Conservation (phyloP, 2,329 filamentous ascomycete genomes). For the Botrytis squamosa region DNA sequence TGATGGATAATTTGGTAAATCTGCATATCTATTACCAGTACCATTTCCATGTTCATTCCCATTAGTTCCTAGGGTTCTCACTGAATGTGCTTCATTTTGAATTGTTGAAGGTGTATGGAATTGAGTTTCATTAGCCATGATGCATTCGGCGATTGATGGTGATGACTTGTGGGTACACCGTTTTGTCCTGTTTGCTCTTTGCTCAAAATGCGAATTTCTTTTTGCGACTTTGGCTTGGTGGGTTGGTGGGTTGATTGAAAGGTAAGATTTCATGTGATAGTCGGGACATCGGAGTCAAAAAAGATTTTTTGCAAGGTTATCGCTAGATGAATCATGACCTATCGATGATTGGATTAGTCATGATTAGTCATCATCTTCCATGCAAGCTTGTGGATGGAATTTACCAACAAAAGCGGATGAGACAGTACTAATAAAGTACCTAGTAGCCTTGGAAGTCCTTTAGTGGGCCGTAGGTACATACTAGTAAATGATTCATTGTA, state of each 20-base stretch:
- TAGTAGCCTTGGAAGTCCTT: neutral
- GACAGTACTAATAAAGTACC: neutral
- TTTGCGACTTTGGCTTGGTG: constrained; percentile 17
- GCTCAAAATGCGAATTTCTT: constrained; percentile 9
- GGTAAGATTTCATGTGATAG: constrained; percentile 1
- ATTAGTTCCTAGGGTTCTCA: constrained; percentile 1
- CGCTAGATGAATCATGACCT: too few relatives aligned
- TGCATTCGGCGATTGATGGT: neutral
- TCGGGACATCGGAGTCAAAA: neutral
- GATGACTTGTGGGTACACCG: constrained; percentile 4
- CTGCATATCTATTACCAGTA: constrained; percentile 25
- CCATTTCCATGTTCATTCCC: constrained; percentile 19
- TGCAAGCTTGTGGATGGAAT: neutral
- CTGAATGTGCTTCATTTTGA: neutral
- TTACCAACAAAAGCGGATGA: constrained; percentile 2
- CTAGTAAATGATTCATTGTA: neutral
- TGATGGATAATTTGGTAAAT: neutral
- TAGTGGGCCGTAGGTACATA: neutral
- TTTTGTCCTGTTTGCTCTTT: constrained; percentile 19
- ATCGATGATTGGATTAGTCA: neutral
- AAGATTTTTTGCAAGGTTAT: neutral
- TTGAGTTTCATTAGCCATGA: constrained; percentile 15
- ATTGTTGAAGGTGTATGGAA: constrained; percentile 4
- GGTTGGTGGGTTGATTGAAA: constrained; percentile 10
- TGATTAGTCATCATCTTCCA: neutral